Conservation (phyloP, 805 yeast species). For the Suhomyces faveliae region DNA sequence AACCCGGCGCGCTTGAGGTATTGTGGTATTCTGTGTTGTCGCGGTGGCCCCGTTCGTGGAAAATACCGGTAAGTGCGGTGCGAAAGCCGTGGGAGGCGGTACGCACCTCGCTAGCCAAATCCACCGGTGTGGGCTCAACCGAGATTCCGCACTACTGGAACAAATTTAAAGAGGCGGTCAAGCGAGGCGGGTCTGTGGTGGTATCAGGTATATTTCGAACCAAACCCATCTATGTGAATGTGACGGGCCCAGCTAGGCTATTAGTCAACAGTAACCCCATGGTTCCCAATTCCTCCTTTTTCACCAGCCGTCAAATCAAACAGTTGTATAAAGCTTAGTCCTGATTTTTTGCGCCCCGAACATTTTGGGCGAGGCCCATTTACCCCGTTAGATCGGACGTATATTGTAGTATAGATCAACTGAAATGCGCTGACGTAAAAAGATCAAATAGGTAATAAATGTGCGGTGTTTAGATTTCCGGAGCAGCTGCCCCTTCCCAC, state of each 20-base stretch:
- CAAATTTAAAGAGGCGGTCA: neutral
- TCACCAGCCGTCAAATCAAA: conserved; percentile 4
- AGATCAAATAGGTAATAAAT: neutral
- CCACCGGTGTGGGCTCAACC: neutral
- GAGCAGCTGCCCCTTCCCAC: too few species aligned
- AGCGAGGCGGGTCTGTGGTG: neutral
- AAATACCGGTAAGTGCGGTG: neutral
- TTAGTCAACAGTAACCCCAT: conserved; percentile 20
- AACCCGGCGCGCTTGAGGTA: neutral
- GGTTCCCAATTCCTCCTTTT: conserved; percentile 7
- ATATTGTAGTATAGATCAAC: too few species aligned
- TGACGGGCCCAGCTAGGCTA: conserved; percentile 29
- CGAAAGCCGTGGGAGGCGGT: neutral
- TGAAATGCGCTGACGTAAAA: too few species aligned
- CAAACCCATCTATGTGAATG: conserved; percentile 16
- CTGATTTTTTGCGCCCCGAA: neutral
- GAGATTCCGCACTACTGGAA: conserved; percentile 1
- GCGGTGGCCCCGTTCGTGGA: neutral
- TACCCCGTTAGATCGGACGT: neutral
- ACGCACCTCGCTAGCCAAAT: neutral
- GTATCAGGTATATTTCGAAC: conserved; percentile 1
- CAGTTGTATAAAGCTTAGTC: neutral
- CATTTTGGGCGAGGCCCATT: neutral
- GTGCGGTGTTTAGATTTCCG: too few species aligned
- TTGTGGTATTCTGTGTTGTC: neutral